Evolutionary conservation across 768 basidiomycete genomes (phyloP).

Genomic region (Xerocomellus amylosporus): DNA sequence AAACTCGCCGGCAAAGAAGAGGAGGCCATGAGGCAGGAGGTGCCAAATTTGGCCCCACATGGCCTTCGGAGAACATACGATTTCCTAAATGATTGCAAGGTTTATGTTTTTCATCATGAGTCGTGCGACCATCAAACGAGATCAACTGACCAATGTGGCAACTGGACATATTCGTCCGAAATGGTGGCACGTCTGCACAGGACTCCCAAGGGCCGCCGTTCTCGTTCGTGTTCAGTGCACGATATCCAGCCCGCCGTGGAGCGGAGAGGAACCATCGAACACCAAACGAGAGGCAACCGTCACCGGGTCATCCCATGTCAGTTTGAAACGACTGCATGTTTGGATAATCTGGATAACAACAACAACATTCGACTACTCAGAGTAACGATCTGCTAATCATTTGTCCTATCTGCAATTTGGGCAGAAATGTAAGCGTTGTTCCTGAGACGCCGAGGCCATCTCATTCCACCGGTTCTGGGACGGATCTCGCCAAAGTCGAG

Average conservation of each 20-base stretch:
- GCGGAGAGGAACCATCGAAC: conserved; percentile 2
- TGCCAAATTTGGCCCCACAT: conserved; percentile 1
- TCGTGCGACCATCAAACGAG: conserved; percentile 5
- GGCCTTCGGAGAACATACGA: not conserved
- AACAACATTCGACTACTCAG: not conserved
- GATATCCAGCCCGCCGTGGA: conserved; percentile 23
- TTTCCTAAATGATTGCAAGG: conserved; percentile 14
- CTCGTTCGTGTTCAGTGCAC: conserved; percentile 20
- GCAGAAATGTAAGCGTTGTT: not conserved
- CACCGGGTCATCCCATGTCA: conserved; percentile 7
- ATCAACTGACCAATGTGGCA: conserved; percentile 16
- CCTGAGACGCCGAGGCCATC: not conserved
- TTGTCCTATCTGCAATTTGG: not conserved
- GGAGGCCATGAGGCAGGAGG: conserved; percentile 16
- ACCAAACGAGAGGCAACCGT: conserved; percentile 7
- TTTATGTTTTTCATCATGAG: conserved; percentile 15
- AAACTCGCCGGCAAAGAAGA: not conserved
- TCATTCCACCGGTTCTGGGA: conserved; percentile 7
- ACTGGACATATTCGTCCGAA: conserved; percentile 11
- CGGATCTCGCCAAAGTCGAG: conserved; percentile 13
- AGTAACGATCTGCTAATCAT: not conserved
- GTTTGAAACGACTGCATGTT: conserved; percentile 15
- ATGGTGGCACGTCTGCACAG: conserved; percentile 4
- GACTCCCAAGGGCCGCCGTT: conserved; percentile 5
- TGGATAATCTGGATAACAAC: conserved; percentile 4